These are phyloP conservation scores for Solanum lignicaule DNA, from an alignment of 257 asterid genomes.

Conservation along the genomic window DNA sequence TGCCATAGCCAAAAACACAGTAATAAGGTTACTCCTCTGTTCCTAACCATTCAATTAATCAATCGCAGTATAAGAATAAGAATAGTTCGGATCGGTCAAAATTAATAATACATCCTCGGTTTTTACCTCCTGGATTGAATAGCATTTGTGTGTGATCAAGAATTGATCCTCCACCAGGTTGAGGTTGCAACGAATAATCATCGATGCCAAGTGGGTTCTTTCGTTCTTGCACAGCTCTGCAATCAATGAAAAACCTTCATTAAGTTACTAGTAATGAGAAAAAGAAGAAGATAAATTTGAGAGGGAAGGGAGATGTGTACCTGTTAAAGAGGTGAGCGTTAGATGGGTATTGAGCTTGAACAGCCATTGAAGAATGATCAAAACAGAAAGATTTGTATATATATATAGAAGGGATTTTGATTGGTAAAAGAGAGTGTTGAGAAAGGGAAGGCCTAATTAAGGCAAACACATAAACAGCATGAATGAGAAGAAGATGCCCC, in stretches of 20 bases:
- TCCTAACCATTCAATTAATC: neutral
- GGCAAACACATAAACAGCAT: conserved; percentile 25
- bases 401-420: neutral
- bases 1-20: neutral
- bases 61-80: neutral
- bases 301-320: neutral
- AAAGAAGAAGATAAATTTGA: too few species aligned
- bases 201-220: conserved; percentile 13
- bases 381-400: neutral
- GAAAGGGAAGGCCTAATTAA: conserved; percentile 10
- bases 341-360: conserved; percentile 47
- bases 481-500: conserved; percentile 14
- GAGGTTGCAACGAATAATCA: conserved; percentile 15
- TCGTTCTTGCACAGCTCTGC: conserved; percentile 23
- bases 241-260: neutral
- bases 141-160: conserved; percentile 23
- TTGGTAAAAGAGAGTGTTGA: neutral
- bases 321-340: conserved; percentile 29
- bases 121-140: conserved; percentile 23
- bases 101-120: neutral
- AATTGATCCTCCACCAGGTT: conserved; percentile 9
- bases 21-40: neutral
- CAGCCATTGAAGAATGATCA: conserved; percentile 19
- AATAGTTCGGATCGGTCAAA: neutral
- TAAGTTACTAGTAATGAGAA: neutral